Percentiles rank a stretch among this genome's conserved stretches.
These are phyloP conservation scores for Penicillium decumbens DNA, from an alignment of 2,329 filamentous ascomycete genomes.

Conservation along the genomic window DNA sequence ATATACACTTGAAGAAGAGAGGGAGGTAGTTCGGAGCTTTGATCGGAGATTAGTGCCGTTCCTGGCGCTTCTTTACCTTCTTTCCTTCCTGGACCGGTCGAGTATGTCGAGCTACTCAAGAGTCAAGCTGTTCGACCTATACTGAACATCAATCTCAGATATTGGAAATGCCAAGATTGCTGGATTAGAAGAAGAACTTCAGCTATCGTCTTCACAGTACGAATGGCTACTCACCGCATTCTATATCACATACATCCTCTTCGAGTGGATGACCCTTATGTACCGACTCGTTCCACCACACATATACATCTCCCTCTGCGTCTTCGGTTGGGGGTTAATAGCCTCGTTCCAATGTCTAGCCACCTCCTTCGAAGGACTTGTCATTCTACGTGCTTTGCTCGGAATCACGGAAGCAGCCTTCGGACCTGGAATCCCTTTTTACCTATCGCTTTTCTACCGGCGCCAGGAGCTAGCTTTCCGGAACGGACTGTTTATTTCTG, in stretches of 20 bases:
- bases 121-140: neutral
- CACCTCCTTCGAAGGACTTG: conserved; percentile 58
- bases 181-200: conserved; percentile 52
- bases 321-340: conserved; percentile 72
- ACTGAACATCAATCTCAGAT: conserved; percentile 34
- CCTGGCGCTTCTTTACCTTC: conserved; percentile 74
- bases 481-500: conserved; percentile 81
- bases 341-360: conserved; percentile 69
- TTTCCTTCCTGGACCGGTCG: conserved; percentile 80
- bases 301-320: conserved; percentile 56
- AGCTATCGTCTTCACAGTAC: conserved; percentile 54
- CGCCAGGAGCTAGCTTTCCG: conserved; percentile 73
- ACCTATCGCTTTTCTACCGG: conserved; percentile 60
- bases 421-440: conserved; percentile 60
- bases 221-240: conserved; percentile 60
- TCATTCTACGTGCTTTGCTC: conserved; percentile 42
- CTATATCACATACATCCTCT: conserved; percentile 61
- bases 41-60: conserved; percentile 75
- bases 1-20: conserved; percentile 63
- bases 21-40: conserved; percentile 65
- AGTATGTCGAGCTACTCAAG: conserved; percentile 51
- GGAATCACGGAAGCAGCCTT: conserved; percentile 60
- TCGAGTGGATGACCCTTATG: conserved; percentile 64
- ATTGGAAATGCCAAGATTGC: conserved; percentile 62
- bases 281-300: conserved; percentile 58